Base-by-base conservation (phyloP, 768 basidiomycete species). In the Suillus sp. region DNA sequence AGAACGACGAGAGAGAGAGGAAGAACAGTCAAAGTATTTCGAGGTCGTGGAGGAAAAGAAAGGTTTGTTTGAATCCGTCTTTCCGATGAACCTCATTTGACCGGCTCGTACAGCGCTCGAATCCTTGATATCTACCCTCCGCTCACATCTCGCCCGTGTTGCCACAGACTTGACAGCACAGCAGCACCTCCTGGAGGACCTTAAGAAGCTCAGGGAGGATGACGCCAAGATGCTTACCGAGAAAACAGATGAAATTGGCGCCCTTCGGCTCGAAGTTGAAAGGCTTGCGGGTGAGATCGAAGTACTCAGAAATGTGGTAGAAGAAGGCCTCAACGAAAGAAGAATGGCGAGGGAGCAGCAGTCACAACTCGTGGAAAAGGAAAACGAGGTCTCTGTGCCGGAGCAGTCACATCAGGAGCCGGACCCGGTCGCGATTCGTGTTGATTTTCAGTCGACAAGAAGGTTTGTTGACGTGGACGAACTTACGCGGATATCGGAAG, bases 41-140 rank as follows among this genome's bases (percentile, higher is more conserved):
- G 89, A 92, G 66, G 90, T 86, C 5, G 90, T 96, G 0, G 90
- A 92, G 65, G 93, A 95, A 74, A 95, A 95, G 74, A 92, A 92
- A 81, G 92, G 93, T 94, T 57, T 11, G 75, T 70, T n/a, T 11
- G 27, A 27, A n/a, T 38, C 53, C 43, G 35, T 43, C 37, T 25
- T n/a, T 51, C 0, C 7, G 18, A 16, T 48, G 56, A 62, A 61
- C 20, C 27, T 51, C 16, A 54, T 60, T 62, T 70, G 59, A 69
- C 61, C 18, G 34, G 18, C 61, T 69, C 51, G 9, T 16, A 57
- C 45, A 96, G 95, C 92, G 18, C 79, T 97, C 2, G 95, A 96
- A 74, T 85, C 89, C 0, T 79, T 96, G 7, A 89, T 96, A 59
- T 73, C 79, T 3, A 88, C 87, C 0, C 83, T 97, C 13, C 87